Evolutionary conservation across 371 early-diverging fungal species (phyloP).

Genomic region (Saksenaea oblongispora): DNA sequence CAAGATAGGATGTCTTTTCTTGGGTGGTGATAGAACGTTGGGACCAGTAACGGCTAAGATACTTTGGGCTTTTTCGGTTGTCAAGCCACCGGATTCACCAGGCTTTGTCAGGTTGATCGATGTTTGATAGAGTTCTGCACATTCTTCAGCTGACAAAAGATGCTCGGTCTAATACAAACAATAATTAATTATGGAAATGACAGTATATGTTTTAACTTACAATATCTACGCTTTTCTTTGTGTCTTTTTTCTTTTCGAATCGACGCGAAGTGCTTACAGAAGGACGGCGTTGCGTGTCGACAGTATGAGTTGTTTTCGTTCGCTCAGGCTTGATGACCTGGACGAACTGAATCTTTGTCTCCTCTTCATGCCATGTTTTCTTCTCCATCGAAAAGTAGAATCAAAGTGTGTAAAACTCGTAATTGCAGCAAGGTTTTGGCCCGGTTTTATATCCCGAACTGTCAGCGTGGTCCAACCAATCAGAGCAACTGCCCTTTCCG

Average conservation of each 20-base stretch:
- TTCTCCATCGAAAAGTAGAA: constrained; percentile 1
- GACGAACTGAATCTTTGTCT: constrained; percentile 20
- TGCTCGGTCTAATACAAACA: constrained; percentile 67
- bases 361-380: neutral
- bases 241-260: constrained; percentile 17
- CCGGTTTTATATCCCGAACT: neutral
- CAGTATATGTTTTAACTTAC: constrained; percentile 22
- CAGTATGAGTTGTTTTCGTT: constrained; percentile 26
- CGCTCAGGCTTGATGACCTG: constrained; percentile 28
- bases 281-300: constrained; percentile 30
- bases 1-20: constrained; percentile 69
- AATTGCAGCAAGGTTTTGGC: neutral
- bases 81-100: constrained; percentile 71
- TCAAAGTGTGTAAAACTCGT: neutral
- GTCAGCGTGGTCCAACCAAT: neutral
- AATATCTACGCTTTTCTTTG: constrained; percentile 34
- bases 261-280: constrained; percentile 31
- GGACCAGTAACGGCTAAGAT: constrained; percentile 73
- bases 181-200: neutral
- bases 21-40: constrained; percentile 88
- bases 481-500: neutral
- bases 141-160: constrained; percentile 66
- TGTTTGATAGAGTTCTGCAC: constrained; percentile 61
- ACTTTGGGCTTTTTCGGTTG: constrained; percentile 58
- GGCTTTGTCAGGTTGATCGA: constrained; percentile 61